Base-by-base conservation (phyloP, 495 filamentous ascomycete genomes). In the Podospora pseudopauciseta region DNA sequence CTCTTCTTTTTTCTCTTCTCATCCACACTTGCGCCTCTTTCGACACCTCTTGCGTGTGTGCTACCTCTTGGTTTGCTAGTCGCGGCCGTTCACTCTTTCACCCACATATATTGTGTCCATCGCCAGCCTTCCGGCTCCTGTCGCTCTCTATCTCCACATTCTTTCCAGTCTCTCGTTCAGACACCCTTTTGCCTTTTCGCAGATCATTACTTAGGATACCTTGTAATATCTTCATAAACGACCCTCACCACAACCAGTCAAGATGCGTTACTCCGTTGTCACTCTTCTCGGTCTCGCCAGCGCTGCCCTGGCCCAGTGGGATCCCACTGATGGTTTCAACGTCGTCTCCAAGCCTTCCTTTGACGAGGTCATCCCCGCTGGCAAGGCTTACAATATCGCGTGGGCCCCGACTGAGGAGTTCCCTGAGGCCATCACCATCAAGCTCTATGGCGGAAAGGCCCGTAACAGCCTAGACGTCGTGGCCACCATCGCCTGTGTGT, bases 251-350 rank as follows among this genome's bases (percentile, higher is more conserved):
- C 19, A 65, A 61, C 67, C 55, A 19, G 64, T 64, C 79, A 84
- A 79, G 63, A 85, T 85, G 82, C 78, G 76, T 65, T 82, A 78
- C 73, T 68, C 78, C 57, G 69, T 79, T 68, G 75, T 80, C 57
- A 69, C 82, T 66, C 60, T 79, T 76, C 70, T 84, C 75, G 82
- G 80, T 60, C 71, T 83, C 65, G 81, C 79, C 71, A 71, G 70
- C 72, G 71, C 75, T 59, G 79, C 71, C 67, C 59, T 82, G 27
- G 82, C 81, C 72, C 80, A 82, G 30, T 59, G 56, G 75, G 55
- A 64, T 26, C 64, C 61, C 2, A 79, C 74, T 61, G 56, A 67
- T 4, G 80, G 78, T 63, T 85, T 80, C 72, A 77, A 80, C 68
- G 73, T 75, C 66, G 67, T 84, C 64, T 71, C 61, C 67, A 74